Conservation (phyloP, 83 land plant species). For the Picea abies region DNA sequence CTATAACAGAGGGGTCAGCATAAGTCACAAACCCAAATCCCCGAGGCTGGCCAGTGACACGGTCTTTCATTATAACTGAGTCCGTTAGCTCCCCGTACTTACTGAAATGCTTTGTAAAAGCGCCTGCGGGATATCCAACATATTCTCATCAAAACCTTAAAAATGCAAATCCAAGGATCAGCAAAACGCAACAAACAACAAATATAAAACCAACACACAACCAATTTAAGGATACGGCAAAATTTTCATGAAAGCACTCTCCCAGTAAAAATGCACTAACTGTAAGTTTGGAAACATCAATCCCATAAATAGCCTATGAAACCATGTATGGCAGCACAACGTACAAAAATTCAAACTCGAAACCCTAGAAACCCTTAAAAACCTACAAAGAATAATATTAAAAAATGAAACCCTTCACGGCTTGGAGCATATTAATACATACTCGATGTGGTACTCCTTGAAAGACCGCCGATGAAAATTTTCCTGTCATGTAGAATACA, state of each 20-base stretch:
- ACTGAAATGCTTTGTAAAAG: slow-evolving; percentile 72
- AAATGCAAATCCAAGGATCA: not conserved
- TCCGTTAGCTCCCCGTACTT: slow-evolving; percentile 95
- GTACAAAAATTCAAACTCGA: not conserved
- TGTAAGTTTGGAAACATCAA: not conserved
- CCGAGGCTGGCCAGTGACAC: slow-evolving; percentile 73
- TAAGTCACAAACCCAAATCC: slow-evolving; percentile 97
- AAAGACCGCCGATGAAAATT: slow-evolving; percentile 91
- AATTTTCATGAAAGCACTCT: not conserved
- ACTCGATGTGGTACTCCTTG: slow-evolving; percentile 84
- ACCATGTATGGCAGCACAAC: not conserved
- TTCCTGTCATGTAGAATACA: slow-evolving; percentile 48
- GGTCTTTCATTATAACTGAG: slow-evolving; percentile 93
- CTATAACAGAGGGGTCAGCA: slow-evolving; percentile 56
- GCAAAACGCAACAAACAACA: not conserved
- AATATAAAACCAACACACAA: not conserved
- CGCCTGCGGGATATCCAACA: slow-evolving; percentile 21
- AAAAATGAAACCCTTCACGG: not conserved
- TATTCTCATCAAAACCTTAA: not conserved
- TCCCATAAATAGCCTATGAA: not conserved
- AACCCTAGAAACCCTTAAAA: not conserved
- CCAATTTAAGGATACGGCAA: not conserved
- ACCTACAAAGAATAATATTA: not conserved
- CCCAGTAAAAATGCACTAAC: not conserved
- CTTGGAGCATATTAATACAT: not conserved